Percentiles rank a stretch among this genome's conserved stretches.
Evolutionary conservation across 805 yeast species (phyloP).

Genomic region (Saturnispora kantuleensis): DNA sequence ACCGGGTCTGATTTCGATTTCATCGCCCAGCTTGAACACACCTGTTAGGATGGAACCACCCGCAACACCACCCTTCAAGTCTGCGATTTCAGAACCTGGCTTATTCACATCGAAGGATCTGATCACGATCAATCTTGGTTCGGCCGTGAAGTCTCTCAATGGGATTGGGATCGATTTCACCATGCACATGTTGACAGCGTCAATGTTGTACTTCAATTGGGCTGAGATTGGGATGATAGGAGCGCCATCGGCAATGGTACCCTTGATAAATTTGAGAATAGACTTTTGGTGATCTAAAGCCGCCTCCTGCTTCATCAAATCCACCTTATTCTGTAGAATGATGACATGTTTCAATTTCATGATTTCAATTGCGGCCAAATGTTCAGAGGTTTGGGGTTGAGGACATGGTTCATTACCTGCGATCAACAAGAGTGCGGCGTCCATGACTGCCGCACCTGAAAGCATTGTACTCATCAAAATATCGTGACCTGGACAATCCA

Average conservation of each 20-base stretch:
- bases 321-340: slow-evolving; percentile 95
- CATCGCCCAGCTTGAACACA: slow-evolving; percentile 95
- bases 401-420: slow-evolving; percentile 99
- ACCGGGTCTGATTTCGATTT: slow-evolving; percentile 98
- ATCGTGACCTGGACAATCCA: slow-evolving; percentile 99
- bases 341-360: slow-evolving; percentile 97
- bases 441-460: slow-evolving; percentile 99
- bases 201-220: slow-evolving; percentile 95
- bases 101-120: slow-evolving; percentile 98
- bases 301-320: slow-evolving; percentile 93
- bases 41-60: slow-evolving; percentile 98
- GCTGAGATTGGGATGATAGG: slow-evolving; percentile 99
- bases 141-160: slow-evolving; percentile 84
- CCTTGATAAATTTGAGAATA: slow-evolving; percentile 84
- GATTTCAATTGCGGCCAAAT: slow-evolving; percentile 97
- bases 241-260: slow-evolving; percentile 98
- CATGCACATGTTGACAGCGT: slow-evolving; percentile 95
- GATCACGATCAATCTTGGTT: slow-evolving; percentile 92
- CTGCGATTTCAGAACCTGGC: slow-evolving; percentile 97
- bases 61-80: slow-evolving; percentile 98
- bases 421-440: slow-evolving; percentile 89
- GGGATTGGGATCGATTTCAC: slow-evolving; percentile 96
- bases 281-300: slow-evolving; percentile 95
- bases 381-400: slow-evolving; percentile 99
- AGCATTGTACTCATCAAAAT: slow-evolving; percentile 99